A percentile compares a stretch with the other conserved stretches of the same genome.
These are phyloP conservation scores for Monosporascus sp. DNA, from an alignment of 2,329 filamentous ascomycete genomes.

Conservation along the genomic window DNA sequence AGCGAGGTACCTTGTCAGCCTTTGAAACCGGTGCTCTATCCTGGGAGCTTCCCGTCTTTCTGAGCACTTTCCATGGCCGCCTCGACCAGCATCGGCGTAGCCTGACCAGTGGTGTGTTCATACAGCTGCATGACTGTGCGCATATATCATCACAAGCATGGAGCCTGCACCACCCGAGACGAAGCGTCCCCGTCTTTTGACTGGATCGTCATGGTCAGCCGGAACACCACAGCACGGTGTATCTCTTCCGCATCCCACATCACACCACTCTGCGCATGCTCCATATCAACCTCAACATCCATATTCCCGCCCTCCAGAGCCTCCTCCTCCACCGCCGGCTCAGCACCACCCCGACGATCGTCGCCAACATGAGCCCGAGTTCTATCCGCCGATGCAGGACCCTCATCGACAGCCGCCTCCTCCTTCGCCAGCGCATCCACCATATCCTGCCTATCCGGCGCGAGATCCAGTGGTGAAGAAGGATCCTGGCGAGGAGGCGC, in stretches of 20 bases:
- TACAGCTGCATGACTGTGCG: conserved; percentile 26
- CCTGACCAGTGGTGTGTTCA: conserved; percentile 28
- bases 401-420: conserved; percentile 39
- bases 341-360: conserved; percentile 46
- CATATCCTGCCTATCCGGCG: conserved; percentile 38
- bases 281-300: conserved; percentile 29
- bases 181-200: conserved; percentile 53
- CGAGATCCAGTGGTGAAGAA: conserved; percentile 52
- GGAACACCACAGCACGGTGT: conserved; percentile 34
- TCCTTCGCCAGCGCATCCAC: conserved; percentile 39
- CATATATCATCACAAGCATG: conserved; percentile 48
- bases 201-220: conserved; percentile 39
- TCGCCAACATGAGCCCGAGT: conserved; percentile 52
- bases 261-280: conserved; percentile 34
- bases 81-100: conserved; percentile 26
- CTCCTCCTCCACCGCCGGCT: conserved; percentile 32
- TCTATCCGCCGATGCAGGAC: conserved; percentile 50
- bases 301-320: conserved; percentile 33
- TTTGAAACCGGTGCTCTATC: conserved; percentile 19
- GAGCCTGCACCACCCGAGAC: conserved; percentile 52
- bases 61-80: conserved; percentile 31
- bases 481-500: conserved; percentile 44
- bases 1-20: conserved; percentile 18
- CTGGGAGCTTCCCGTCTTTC: conserved; percentile 21
- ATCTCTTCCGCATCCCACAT: conserved; percentile 41